A percentile compares a stretch with the other conserved stretches of the same genome.
Conservation (phyloP, 2,329 filamentous ascomycete genomes). For the Penicillium sp. region DNA sequence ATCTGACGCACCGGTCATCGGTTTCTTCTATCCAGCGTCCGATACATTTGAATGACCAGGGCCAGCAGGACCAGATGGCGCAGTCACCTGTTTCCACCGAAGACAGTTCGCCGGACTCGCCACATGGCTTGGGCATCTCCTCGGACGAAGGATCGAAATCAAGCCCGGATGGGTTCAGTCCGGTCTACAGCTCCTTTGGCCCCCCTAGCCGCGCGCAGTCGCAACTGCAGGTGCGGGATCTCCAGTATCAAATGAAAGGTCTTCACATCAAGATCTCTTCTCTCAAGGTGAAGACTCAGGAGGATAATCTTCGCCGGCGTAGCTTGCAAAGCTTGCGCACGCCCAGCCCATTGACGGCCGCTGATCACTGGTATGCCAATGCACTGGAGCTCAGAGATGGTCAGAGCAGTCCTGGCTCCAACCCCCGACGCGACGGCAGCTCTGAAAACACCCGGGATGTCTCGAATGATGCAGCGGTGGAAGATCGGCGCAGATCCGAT, state of each 20-base stretch:
- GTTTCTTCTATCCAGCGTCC: constrained; percentile 42
- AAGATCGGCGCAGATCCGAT: constrained; percentile 8
- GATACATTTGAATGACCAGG: constrained; percentile 7
- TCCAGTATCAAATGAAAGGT: constrained; percentile 83
- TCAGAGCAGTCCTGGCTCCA: constrained; percentile 37
- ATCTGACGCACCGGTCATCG: constrained; percentile 37
- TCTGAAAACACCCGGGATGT: constrained; percentile 27
- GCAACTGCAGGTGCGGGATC: constrained; percentile 68
- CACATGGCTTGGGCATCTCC: constrained; percentile 31
- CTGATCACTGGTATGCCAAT: constrained; percentile 58
- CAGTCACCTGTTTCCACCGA: constrained; percentile 16
- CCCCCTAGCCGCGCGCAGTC: constrained; percentile 67
- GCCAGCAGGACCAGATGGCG: constrained; percentile 3
- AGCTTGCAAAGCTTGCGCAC: constrained; percentile 74
- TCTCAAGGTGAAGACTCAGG: constrained; percentile 73
- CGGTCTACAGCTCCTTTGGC: constrained; percentile 37
- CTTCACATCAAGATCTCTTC: constrained; percentile 82
- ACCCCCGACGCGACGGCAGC: constrained; percentile 37
- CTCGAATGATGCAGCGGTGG: background rate
- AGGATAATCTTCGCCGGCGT: constrained; percentile 73
- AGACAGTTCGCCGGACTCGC: constrained; percentile 22
- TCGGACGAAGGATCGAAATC: constrained; percentile 30
- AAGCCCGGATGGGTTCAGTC: constrained; percentile 38
- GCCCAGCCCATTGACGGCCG: constrained; percentile 75
- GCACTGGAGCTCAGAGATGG: constrained; percentile 38